phyloP scores from a whole-genome alignment of 2,329 filamentous ascomycete species.

The Paracoccidioides lutzii region DNA sequence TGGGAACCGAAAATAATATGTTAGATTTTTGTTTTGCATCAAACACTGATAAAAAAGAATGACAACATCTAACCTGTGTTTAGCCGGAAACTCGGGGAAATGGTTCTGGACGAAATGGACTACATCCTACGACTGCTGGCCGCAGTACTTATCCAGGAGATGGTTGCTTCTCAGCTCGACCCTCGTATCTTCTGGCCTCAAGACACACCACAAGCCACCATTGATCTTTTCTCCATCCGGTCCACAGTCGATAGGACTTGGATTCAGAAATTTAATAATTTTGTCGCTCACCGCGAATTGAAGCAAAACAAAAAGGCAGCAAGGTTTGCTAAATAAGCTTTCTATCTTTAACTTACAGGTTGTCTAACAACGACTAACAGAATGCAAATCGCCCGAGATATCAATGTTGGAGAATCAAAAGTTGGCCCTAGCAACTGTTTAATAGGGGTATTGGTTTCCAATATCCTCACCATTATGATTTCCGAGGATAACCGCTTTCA shows the following conservation, averaged over 20 bases:
- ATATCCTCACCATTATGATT: slow-evolving; percentile 1
- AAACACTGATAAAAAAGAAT: no score
- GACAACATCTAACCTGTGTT: background rate
- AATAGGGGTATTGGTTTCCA: background rate
- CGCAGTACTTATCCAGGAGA: slow-evolving; percentile 11
- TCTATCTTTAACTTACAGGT: background rate
- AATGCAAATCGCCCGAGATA: background rate
- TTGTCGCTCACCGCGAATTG: background rate
- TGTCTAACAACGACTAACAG: background rate
- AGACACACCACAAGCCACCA: background rate
- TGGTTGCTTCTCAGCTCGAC: slow-evolving; percentile 5
- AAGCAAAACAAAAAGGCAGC: background rate
- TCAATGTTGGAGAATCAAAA: background rate
- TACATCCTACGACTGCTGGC: slow-evolving; percentile 13
- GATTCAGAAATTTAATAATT: background rate
- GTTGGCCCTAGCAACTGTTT: background rate
- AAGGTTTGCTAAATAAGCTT: background rate
- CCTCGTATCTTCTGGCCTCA: slow-evolving; percentile 4
- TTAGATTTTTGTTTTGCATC: background rate
- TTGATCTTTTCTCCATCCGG: background rate
- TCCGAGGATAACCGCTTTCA: background rate
- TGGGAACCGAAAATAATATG: background rate
- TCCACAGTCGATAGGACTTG: background rate
- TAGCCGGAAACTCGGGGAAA: slow-evolving; percentile 6
- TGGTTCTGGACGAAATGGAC: slow-evolving; percentile 10